Percentiles rank a stretch among this genome's conserved stretches.
These are phyloP conservation scores for Arthroderma uncinatum DNA, from an alignment of 2,329 filamentous ascomycete species.

Conservation along the genomic window DNA sequence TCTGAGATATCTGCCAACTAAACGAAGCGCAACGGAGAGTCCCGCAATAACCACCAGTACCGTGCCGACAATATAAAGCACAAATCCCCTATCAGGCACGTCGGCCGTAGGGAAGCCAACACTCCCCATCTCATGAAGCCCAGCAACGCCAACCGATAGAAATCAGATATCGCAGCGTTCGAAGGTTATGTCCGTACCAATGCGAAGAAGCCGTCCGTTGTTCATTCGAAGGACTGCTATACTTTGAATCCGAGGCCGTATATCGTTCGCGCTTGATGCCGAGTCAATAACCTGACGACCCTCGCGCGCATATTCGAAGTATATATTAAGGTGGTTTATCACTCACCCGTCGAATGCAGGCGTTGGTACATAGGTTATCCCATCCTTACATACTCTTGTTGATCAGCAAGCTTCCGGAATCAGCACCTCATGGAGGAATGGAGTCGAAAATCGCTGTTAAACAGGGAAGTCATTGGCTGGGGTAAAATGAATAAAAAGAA, in stretches of 20 bases:
- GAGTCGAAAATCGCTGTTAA: background rate
- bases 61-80: background rate
- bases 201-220: background rate
- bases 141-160: background rate
- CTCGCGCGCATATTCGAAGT: background rate
- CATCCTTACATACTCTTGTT: background rate
- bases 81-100: background rate
- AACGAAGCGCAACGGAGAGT: slow-evolving; percentile 7
- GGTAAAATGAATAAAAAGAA: background rate
- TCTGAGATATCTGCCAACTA: slow-evolving; percentile 10
- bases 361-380: background rate
- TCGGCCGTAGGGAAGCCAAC: background rate
- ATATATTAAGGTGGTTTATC: background rate
- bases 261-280: background rate
- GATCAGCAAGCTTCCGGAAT: background rate
- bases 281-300: background rate
- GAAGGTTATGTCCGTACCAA: background rate
- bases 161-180: background rate
- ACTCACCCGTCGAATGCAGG: background rate
- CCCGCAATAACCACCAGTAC: slow-evolving; percentile 8
- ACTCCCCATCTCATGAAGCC: slow-evolving; percentile 1
- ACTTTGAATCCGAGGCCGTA: background rate
- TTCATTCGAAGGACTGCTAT: background rate
- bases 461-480: background rate
- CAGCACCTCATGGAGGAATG: background rate